Evolutionary conservation across 73 alveolate genomes (phyloP), one percentile per base, ranked within the genome.

Genomic region (Tetrahymena elliotti): DNA sequence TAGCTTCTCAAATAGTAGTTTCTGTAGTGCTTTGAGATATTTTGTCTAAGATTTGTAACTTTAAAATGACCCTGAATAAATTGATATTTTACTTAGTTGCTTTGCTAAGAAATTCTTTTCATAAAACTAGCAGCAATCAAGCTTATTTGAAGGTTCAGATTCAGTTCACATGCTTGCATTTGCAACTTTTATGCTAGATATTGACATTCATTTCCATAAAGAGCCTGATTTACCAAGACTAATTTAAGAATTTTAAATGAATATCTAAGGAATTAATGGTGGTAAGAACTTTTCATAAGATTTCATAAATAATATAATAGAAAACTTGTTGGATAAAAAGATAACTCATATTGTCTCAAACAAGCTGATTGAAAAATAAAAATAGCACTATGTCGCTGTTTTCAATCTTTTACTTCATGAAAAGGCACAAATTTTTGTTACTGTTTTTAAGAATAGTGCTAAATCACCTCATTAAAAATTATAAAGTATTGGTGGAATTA

Each of bases 121-220:
- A 36, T n/a, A 68, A 68, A 68, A 68, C n/a, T 68, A 68, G 6
- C 38, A 68, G 6, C 38, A 68, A 68, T 68, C 88, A 5, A 68
- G 38, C 34, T 68, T 68, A 31, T 68, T 68, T 24, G 88, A 68
- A 31, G n/a, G 88, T 31, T n/a, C 88, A 68, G 96, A 94, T 33
- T 94, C 96, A 10, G 82, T 94, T 10, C 96, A 94, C 53, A 94
- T 94, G 96, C 93, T 94, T 38, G 34, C 84, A 35, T 94, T 94
- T 92, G 96, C 96, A 12, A 52, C 93, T 20, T 94, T 94, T 20
- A 94, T 94, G 38, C 39, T 94, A 27, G 96, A 94, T 33, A 92
- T 94, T 9, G 93, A 94, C n/a, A 68, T 68, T 11, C 88, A 68
- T 16, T 68, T 68, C 38, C 88, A 68, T 68, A 68, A 68, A 31